Base-by-base conservation (phyloP, 768 basidiomycete species). In the Lactifluus volemus region DNA sequence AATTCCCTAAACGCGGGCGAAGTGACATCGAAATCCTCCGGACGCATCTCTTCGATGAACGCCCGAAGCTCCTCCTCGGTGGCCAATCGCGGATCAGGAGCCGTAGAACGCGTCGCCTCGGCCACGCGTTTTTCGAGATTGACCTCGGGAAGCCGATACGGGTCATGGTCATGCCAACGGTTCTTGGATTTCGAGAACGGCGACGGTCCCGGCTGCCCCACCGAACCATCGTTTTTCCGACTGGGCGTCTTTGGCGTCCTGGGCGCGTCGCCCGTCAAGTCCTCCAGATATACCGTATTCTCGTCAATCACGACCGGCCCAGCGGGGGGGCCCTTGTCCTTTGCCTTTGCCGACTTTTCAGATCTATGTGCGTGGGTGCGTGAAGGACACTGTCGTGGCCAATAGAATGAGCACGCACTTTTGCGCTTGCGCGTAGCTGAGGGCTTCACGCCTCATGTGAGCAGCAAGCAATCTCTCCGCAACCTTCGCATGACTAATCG, bases 11-110 rank as follows among this genome's bases (percentile, higher is more conserved):
- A 99, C 19, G 86, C 91, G 5, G 91, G 81, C 2, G 94, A 94
- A 17, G 85, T 81, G 58, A 97, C 82, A 69, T 98, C 96, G 67
- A 98, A 91, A 69, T 98, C 94, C 68, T 94, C 93, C 0, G 95
- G 94, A 2, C 87, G 84, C 86, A 98, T 95, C 49, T 95, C 90
- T 60, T 98, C 94, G 64, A 98, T 97, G 73, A 98, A 98, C 1
- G 82, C 74, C 19, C 86, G 86, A 3, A 98, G 78, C 70, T 99
- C 97, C 44, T 94, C 97, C 71, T 97, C 97, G 0, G 97, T 98
- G 1, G 97, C 97, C 14, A 99, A 77, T 30, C 97, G 85, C 5
- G 94, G 92, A 71, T 99, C 97, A 2, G 92, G 89, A 11, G 77
- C 81, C 29, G 72, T 69, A 4, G 82, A 74, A 9, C 78, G 79